Evolutionary conservation across 129 eudicot genomes (phyloP).

Genomic region (Chrysanthemum seticuspe): DNA sequence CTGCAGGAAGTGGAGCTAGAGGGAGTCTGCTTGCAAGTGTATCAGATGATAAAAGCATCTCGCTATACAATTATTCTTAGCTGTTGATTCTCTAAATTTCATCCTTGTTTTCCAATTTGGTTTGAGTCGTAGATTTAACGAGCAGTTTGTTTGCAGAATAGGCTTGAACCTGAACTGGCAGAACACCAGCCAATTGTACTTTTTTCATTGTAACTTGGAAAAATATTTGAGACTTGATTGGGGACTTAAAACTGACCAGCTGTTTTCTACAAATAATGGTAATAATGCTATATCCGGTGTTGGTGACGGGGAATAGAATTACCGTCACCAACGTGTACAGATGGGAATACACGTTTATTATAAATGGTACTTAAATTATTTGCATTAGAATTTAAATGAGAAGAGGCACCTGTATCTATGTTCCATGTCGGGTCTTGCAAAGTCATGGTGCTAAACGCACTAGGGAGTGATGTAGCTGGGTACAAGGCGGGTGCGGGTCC

Average conservation of each 20-base stretch:
- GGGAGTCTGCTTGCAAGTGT: slow-evolving; percentile 86
- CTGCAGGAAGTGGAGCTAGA: slow-evolving; percentile 52
- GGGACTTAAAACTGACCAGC: not conserved
- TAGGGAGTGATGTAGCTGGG: no score
- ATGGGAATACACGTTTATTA: no score
- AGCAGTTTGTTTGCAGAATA: slow-evolving; percentile 10
- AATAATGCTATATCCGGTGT: no score
- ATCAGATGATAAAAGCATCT: slow-evolving; percentile 89
- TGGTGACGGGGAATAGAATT: no score
- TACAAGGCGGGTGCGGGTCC: no score
- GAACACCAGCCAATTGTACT: not conserved
- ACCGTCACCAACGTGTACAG: no score
- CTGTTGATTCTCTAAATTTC: not conserved
- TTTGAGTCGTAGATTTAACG: not conserved
- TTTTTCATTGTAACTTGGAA: not conserved
- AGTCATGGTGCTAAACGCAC: no score
- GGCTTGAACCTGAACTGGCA: not conserved
- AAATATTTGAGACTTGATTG: not conserved
- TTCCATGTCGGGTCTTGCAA: no score
- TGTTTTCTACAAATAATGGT: not conserved
- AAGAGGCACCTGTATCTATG: no score
- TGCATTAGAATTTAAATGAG: no score
- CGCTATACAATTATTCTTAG: slow-evolving; percentile 76
- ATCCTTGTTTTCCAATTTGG: slow-evolving; percentile 4
- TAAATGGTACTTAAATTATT: no score